Evolutionary conservation across 1,284 basidiomycete species (phyloP), one percentile per base, ranked within the genome.

Genomic region (Spongispora temasekensis): DNA sequence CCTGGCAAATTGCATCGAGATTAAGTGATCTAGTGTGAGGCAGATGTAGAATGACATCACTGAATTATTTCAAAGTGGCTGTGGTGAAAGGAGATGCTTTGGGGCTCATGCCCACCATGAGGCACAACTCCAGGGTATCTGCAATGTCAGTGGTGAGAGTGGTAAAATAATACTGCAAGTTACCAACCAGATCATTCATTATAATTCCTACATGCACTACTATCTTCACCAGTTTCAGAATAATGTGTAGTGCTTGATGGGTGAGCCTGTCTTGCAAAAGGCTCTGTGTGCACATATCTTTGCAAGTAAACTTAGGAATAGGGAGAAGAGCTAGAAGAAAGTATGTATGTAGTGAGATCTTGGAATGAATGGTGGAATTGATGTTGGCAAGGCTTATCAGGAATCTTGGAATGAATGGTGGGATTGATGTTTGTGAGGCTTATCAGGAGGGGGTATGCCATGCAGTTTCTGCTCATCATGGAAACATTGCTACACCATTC

Each of bases 231-330:
- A 74, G 74, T 10, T 53, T 21, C 5, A 71, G 59, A 23, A 76
- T 59, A 10, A 72, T 64, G 53, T 76, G 69, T 6, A 77, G 57
- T 21, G 65, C 68, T 8, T 65, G 34, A 57, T 78, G 77, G 32
- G 68, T 64, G 1, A 77, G 60, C 2, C 71, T 61, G 23, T 60
- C 59, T 19, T 61, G 53, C 19, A 34, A 12, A 19, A 53, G 51
- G 34, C 30, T 21, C 21, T 31, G 21, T n/a, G 23, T n/a, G 30
- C 21, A 31, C 15, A 21, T 21, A 15, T 52, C 23, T n/a, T 51
- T 56, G 10, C 57, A 52, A 5, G 37, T 9, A n/a, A 73, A 78
- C 30, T 67, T 72, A 4, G 73, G 59, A 2, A 73, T 75, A 19
- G 46, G 46, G 3, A 77, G 57, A 0, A 77, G 63, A n/a, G 70